These are phyloP conservation scores for Ascochyta lentis DNA, from an alignment of 2,329 filamentous ascomycete species.

Conservation along the genomic window DNA sequence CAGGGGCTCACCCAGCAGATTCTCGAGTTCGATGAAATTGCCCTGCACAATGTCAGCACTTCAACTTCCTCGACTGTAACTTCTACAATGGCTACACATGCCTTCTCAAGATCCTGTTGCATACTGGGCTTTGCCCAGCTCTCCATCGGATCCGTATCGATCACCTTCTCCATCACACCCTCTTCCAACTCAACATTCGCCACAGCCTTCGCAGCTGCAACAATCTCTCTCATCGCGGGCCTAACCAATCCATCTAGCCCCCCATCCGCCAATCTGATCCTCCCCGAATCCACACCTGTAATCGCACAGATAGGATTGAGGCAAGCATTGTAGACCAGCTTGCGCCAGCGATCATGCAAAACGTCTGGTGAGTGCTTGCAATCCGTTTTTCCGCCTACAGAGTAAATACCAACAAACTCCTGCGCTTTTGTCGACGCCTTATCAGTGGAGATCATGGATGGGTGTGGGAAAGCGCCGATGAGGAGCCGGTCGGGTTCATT, in stretches of 20 bases:
- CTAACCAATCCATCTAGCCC: conserved; percentile 57
- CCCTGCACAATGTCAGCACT: conserved; percentile 43
- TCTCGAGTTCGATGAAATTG: conserved; percentile 64
- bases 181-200: conserved; percentile 53
- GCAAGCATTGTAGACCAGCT: conserved; percentile 60
- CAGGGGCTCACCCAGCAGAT: conserved; percentile 64
- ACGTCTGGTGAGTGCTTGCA: conserved; percentile 54
- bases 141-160: conserved; percentile 58
- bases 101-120: conserved; percentile 61
- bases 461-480: conserved; percentile 59
- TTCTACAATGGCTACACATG: conserved; percentile 14
- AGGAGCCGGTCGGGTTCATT: conserved; percentile 59
- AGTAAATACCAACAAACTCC: conserved; percentile 58
- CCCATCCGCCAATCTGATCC: conserved; percentile 56
- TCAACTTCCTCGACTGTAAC: neutral
- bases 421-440: conserved; percentile 43
- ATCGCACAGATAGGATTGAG: conserved; percentile 63
- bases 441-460: conserved; percentile 35
- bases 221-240: conserved; percentile 63
- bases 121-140: conserved; percentile 62
- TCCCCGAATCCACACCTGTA: conserved; percentile 58
- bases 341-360: conserved; percentile 56
- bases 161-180: conserved; percentile 54
- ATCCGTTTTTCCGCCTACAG: conserved; percentile 54
- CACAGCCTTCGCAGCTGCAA: conserved; percentile 52